phyloP scores from a whole-genome alignment of 2,329 filamentous ascomycete genomes.

The Aspergillus flavus region DNA sequence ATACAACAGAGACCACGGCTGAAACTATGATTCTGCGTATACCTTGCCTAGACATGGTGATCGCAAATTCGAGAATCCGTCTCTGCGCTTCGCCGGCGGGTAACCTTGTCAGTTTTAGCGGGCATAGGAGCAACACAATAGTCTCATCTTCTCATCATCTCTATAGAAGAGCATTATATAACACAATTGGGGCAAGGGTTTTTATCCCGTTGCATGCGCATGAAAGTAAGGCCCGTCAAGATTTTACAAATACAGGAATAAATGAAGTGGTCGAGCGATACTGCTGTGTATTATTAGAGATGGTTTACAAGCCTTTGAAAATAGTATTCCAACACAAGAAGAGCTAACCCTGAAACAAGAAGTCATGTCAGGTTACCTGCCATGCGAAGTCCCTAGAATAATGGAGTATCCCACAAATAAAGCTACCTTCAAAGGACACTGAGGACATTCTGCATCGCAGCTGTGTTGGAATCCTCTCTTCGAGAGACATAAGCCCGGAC shows the following conservation, averaged over 20 bases:
- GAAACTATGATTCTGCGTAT: neutral
- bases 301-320: neutral
- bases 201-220: neutral
- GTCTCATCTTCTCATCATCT: no score
- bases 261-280: neutral
- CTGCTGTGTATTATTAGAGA: neutral
- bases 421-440: constrained; percentile 56
- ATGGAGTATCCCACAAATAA: neutral
- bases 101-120: neutral
- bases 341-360: neutral
- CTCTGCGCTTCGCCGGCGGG: neutral
- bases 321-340: neutral
- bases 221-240: neutral
- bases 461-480: constrained; percentile 79
- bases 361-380: neutral
- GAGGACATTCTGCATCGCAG: constrained; percentile 81
- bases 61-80: neutral
- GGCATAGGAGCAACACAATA: no score
- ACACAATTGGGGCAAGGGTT: neutral
- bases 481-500: constrained; percentile 83
- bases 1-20: neutral
- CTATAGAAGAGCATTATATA: neutral
- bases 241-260: neutral
- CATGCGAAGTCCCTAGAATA: neutral
- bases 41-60: no score